Percentiles rank a stretch among this genome's conserved stretches.
Conservation (phyloP, 306 rosid genomes). For the Pachyrhizus erosus region DNA sequence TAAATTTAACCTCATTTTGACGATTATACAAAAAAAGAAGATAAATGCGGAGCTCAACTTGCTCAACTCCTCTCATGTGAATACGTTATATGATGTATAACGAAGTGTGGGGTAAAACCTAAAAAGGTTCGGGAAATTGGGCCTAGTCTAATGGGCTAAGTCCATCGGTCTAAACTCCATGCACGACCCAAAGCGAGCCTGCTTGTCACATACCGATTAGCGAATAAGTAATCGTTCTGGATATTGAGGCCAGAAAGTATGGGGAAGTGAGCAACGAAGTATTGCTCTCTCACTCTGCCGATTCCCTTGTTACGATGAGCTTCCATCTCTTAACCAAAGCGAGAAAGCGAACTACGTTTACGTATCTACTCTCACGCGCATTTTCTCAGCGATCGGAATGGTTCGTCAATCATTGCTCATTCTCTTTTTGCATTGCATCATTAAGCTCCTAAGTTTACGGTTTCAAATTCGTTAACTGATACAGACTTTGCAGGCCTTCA, state of each 20-base stretch:
- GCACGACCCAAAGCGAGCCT: background rate
- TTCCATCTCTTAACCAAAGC: conserved; percentile 55
- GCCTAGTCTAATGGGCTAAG: background rate
- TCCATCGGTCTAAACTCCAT: background rate
- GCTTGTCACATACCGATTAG: background rate
- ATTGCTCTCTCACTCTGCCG: no score
- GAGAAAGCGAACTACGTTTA: conserved; percentile 34
- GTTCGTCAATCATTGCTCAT: conserved; percentile 48
- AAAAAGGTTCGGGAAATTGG: background rate
- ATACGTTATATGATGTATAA: no score
- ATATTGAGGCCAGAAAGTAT: background rate
- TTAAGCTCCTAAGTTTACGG: background rate
- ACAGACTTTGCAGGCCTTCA: conserved; percentile 52
- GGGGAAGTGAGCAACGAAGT: background rate
- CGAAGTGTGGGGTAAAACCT: no score
- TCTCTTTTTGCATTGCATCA: background rate
- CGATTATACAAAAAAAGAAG: no score
- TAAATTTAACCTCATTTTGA: no score
- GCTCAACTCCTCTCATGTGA: no score
- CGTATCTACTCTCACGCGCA: conserved; percentile 46
- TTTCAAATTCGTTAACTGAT: conserved; percentile 14
- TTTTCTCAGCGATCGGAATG: conserved; percentile 61
- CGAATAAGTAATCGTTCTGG: background rate
- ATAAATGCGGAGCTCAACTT: no score
- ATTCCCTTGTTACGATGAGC: no score